These are phyloP conservation scores for Endothia cerciana DNA, from an alignment of 2,329 filamentous ascomycete species.

Conservation along the genomic window DNA sequence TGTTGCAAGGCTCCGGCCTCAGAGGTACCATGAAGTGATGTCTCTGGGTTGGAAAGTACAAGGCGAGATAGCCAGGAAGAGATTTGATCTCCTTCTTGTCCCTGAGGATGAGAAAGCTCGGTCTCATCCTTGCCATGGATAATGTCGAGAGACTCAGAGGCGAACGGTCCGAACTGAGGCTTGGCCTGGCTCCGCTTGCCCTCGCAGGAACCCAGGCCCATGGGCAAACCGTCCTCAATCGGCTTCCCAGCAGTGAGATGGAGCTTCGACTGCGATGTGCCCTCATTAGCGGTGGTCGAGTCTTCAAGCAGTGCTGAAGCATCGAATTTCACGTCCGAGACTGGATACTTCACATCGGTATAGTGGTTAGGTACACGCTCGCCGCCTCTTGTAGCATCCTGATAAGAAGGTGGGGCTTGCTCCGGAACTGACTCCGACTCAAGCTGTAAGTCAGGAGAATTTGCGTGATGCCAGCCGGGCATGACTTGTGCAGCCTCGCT, in stretches of 20 bases:
- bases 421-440: background rate
- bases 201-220: background rate
- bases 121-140: background rate
- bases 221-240: background rate
- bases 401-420: slow-evolving; percentile 5
- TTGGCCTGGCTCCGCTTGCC: background rate
- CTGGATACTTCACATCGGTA: background rate
- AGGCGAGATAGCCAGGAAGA: background rate
- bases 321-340: background rate
- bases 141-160: background rate
- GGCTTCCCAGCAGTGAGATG: background rate
- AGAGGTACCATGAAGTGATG: background rate
- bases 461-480: background rate
- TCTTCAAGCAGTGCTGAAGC: background rate
- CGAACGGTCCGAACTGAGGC: background rate
- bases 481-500: background rate
- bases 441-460: background rate
- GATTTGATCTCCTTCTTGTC: background rate
- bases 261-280: background rate
- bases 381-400: background rate
- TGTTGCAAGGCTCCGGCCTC: background rate
- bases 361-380: background rate
- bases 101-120: background rate
- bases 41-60: background rate
- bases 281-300: background rate